Conservation (phyloP, 176 grass and related monocot genomes). For the Leersia perrieri region DNA sequence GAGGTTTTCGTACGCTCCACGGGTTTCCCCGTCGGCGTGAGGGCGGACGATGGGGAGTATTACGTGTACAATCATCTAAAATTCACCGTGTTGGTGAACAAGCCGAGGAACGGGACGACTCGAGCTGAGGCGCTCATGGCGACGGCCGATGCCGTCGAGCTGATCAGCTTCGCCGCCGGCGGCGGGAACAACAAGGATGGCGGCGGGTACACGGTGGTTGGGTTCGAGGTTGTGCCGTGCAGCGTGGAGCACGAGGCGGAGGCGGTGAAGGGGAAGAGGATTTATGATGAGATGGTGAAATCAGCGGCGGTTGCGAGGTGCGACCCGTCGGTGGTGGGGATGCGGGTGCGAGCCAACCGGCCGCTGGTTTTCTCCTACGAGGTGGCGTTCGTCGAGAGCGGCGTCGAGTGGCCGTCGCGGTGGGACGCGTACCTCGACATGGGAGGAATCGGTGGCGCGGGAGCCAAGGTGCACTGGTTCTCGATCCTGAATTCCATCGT, state of each 20-base stretch:
- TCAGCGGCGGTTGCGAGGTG: slow-evolving; percentile 29
- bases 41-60: slow-evolving; percentile 42
- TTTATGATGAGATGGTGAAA: slow-evolving; percentile 52
- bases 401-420: slow-evolving; percentile 59
- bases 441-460: no score
- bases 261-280: slow-evolving; percentile 12
- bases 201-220: slow-evolving; percentile 54
- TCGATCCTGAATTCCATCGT: slow-evolving; percentile 72
- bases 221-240: slow-evolving; percentile 71
- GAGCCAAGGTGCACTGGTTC: slow-evolving; percentile 69
- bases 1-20: slow-evolving; percentile 42
- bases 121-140: slow-evolving; percentile 46
- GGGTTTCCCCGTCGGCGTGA: slow-evolving; percentile 52
- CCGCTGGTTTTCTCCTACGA: slow-evolving; percentile 59
- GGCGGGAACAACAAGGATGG: background rate
- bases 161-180: slow-evolving; percentile 21
- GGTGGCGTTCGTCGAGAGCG: slow-evolving; percentile 47
- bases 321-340: slow-evolving; percentile 40
- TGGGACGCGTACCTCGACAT: slow-evolving; percentile 70
- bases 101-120: slow-evolving; percentile 38
- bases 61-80: slow-evolving; percentile 70
- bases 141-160: slow-evolving; percentile 28
- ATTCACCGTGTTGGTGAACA: slow-evolving; percentile 60
- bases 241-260: slow-evolving; percentile 44
- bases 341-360: slow-evolving; percentile 35